phyloP scores from a whole-genome alignment of 1,139 yeast species.

The Suhomyces atakaporum region DNA sequence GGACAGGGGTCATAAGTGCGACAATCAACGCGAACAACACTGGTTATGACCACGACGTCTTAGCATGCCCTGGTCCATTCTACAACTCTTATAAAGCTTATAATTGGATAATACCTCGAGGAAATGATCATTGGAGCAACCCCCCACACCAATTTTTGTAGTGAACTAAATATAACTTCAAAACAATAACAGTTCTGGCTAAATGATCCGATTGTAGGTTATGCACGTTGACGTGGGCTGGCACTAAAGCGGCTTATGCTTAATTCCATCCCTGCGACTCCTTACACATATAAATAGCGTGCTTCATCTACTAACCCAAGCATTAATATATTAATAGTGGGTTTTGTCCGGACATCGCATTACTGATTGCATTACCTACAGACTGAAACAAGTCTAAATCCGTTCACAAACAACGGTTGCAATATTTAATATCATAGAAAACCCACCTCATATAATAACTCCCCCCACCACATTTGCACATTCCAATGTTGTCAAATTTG shows the following conservation, averaged over 20 bases:
- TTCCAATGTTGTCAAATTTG: slow-evolving; percentile 7
- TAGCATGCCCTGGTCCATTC: neutral
- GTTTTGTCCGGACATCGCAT: no score
- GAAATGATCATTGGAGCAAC: no score
- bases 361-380: no score
- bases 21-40: neutral
- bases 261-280: slow-evolving; percentile 11
- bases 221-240: neutral
- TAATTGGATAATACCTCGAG: no score
- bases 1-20: no score
- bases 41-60: neutral
- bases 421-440: no score
- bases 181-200: slow-evolving; percentile 1
- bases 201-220: neutral
- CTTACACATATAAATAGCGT: slow-evolving; percentile 4
- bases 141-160: neutral
- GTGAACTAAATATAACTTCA: neutral
- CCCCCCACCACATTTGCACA: no score
- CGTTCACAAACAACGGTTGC: no score
- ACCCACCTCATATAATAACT: no score
- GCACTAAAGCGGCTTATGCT: slow-evolving; percentile 1
- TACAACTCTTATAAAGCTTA: neutral
- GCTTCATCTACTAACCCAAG: neutral
- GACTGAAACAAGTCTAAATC: no score
- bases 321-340: neutral